A percentile compares a stretch with the other conserved stretches of the same genome.
Conservation (phyloP, 192 early-diverging fungal genomes). For the Coemansia sp. region DNA sequence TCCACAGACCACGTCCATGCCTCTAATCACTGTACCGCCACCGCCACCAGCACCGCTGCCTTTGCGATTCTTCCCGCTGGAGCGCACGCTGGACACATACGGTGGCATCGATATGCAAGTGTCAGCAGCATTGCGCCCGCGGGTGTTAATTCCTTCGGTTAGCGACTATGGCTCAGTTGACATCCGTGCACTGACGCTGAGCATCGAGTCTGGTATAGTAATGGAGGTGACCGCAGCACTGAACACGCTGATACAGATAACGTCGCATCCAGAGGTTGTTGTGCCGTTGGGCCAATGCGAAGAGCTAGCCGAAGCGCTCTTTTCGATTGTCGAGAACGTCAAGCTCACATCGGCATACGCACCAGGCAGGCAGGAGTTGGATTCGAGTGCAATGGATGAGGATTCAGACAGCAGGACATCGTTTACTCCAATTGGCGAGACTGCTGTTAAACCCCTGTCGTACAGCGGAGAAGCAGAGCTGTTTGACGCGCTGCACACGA, state of each 20-base stretch:
- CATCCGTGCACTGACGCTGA: constrained; percentile 75
- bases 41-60: constrained; percentile 26
- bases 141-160: constrained; percentile 48
- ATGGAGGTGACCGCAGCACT: constrained; percentile 74
- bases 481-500: constrained; percentile 20
- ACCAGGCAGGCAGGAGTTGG: not conserved
- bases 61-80: constrained; percentile 45
- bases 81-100: constrained; percentile 69
- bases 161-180: constrained; percentile 63
- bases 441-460: not conserved
- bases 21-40: constrained; percentile 20
- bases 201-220: constrained; percentile 73
- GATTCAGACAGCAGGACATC: not conserved
- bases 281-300: constrained; percentile 62
- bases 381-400: not conserved
- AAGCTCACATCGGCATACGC: constrained; percentile 7
- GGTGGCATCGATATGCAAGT: constrained; percentile 74
- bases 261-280: constrained; percentile 55
- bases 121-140: constrained; percentile 57
- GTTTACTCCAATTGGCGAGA: not conserved
- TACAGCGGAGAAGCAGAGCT: constrained; percentile 34
- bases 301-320: constrained; percentile 65
- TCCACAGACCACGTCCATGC: constrained; percentile 11
- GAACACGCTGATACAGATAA: constrained; percentile 65
- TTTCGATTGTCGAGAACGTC: constrained; percentile 59